Evolutionary conservation across 1,139 yeast species (phyloP), one percentile per base, ranked within the genome.

Genomic region (Candida glucosophila): DNA sequence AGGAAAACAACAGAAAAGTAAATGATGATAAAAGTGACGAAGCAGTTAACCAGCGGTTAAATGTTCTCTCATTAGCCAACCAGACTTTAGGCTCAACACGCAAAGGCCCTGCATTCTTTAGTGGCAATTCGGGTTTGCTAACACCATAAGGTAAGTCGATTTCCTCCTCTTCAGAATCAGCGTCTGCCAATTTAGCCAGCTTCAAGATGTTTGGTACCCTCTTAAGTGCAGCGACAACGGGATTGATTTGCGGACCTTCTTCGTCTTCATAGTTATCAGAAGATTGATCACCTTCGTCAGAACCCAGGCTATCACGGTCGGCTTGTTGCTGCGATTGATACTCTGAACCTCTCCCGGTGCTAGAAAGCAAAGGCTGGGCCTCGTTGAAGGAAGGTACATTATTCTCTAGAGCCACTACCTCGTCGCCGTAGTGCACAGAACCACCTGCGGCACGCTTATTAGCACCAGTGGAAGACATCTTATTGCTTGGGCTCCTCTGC

Each of bases 1-100:
- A 76, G 20, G 76, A 70, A 58, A 82, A 82, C 29, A 90, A 71
- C 10, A 94, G 67, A 47, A 88, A 86, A 0, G 97, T 85, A 43
- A 90, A 60, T 1, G 90, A 77, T n/a, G 94, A 75, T 37, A 90
- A 64, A 45, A 90, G 60, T 0, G 93, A 75, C n/a, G 94, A 81
- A 6, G 88, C 90, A 43, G 81, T 90, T 37, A 90, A 66, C 98
- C 98, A 90, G 53, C 93, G 74, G 62, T 83, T 80, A 57, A 88
- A 88, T 3, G 98, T 90, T 55, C 98, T 80, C 58, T 90, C 98
- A 48, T 90, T 90, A 17, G 98, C 98, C 35, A 90, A 65, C 97
- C 98, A 90, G 19, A 90, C 98, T 51, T 90, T 90, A 17, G 97
- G 93, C 59, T 90, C 98, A 30, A 90, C 86, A 52, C 80, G 86